Base-by-base conservation (phyloP, 148 eudicot species). In the Limonium bicolor region DNA sequence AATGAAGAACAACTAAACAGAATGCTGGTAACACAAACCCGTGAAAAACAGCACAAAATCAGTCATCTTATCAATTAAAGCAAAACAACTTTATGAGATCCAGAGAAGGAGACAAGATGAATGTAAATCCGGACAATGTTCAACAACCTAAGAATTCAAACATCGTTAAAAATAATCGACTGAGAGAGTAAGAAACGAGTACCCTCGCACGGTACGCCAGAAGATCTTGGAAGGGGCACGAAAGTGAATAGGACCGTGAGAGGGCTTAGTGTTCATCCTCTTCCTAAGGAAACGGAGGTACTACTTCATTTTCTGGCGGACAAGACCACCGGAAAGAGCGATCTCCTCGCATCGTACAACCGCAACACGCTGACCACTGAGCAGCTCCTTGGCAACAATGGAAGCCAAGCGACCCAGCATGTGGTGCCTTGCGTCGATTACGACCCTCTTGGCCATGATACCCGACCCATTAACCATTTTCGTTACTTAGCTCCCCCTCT, bases 161-260 rank as follows among this genome's bases (percentile, higher is more conserved):
- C 4, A 18, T 9, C 22, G n/a, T n/a, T n/a, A n/a, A n/a, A n/a
- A n/a, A n/a, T n/a, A n/a, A n/a, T n/a, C n/a, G n/a, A 36, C 2
- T 17, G 0, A 15, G 5, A 17, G 18, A 16, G 2, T 11, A 9
- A 31, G 6, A 41, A 4, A 6, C 1, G 31, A 17, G 7, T 32
- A 83, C 94, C 94, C 90, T 9, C 95, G 67, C 54, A 80, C 71
- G 24, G 90, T 80, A 1, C 90, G 67, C 95, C 95, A 84, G 61
- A 84, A 80, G 67, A 84, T 84, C 66, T 80, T 84, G 21, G 95
- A 50, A 28, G 95, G 95, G 14, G 95, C 90, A 4, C 90, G 72
- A 58, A 84, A 84, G 44, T 80, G 95, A 53, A 84, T 84, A 4
- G 90, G 95, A 0, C 90, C 95, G 50, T 84, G 95, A 60, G 90